Base-by-base conservation (phyloP, 129 eudicot genomes). In the Apium graveolens region DNA sequence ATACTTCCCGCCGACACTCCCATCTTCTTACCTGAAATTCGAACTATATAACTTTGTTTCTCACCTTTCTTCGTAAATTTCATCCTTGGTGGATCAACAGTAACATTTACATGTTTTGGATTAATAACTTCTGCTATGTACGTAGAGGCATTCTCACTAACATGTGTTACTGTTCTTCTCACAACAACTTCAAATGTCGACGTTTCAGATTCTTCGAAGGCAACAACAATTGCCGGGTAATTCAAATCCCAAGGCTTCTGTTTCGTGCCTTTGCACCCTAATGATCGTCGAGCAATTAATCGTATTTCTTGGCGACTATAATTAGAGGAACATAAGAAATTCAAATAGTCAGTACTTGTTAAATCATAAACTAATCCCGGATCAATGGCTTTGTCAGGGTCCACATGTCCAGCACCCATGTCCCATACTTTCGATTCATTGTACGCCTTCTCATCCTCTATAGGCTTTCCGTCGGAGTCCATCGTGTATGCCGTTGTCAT, bases 351-450 rank as follows among this genome's bases (percentile, higher is more conserved):
- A 35, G 77, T 31, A 18, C 32, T 38, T 0, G 80, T 80, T 16
- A 90, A 72, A 68, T 94, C 98, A 38, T 91, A 91, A 46, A 89
- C 96, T 78, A 94, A 76, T 6, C 97, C 98, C 0, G 98, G 98
- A 80, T 91, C 90, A 11, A 81, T 76, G 1, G 98, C 97, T 69
- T 87, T 89, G 44, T 79, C 85, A 0, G 98, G 93, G 35, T 94
- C 80, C 66, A 91, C 88, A 35, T 94, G 98, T 5, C 98, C 98
- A 4, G 96, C 87, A 35, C 98, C 98, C 62, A 74, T 91, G 71
- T 80, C 86, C 96, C 92, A 89, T 11, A 86, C 39, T 7, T 80
- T 82, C 10, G 98, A 82, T 5, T 21, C 45, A 24, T 79, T 84
- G 70, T 89, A 82, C 1, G 85, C 34, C 78, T 83, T 74, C 77